phyloP scores from a whole-genome alignment of 257 asterid species.

The Solanum tarapatanum region DNA sequence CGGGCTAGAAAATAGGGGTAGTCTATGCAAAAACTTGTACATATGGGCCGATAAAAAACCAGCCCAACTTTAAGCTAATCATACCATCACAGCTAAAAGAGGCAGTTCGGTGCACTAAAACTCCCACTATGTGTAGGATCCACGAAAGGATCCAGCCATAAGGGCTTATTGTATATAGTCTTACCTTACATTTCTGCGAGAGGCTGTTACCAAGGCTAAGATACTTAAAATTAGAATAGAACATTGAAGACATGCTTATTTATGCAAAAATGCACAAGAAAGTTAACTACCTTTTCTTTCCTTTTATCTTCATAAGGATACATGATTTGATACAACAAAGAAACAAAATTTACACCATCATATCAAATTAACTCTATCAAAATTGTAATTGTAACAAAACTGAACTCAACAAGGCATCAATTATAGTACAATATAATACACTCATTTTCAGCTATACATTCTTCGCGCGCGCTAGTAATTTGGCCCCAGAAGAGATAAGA shows the following conservation, averaged over 20 bases:
- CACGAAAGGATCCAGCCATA: fast-evolving
- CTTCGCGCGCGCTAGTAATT: constrained; percentile 15
- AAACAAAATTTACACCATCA: neutral
- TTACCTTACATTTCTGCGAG: too few relatives aligned
- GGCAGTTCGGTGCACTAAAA: too few relatives aligned
- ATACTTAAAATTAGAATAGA: neutral
- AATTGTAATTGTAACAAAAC: neutral
- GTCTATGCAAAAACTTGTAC: too few relatives aligned
- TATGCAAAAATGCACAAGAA: neutral
- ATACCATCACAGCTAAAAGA: too few relatives aligned
- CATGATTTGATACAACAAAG: neutral
- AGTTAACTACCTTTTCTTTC: neutral
- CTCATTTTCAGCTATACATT: neutral
- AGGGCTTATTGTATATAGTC: too few relatives aligned
- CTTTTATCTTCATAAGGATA: neutral
- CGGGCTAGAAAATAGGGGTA: too few relatives aligned
- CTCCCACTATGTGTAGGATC: fast-evolving
- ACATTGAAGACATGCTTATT: neutral
- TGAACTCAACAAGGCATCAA: neutral
- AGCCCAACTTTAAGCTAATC: too few relatives aligned
- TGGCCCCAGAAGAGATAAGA: constrained; percentile 61
- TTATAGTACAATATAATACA: neutral
- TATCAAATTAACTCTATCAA: neutral
- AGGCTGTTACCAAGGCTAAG: too few relatives aligned
- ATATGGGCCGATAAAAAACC: too few relatives aligned